Evolutionary conservation across 768 basidiomycete genomes (phyloP).

Genomic region (Dictyophora rubrovolvata): DNA sequence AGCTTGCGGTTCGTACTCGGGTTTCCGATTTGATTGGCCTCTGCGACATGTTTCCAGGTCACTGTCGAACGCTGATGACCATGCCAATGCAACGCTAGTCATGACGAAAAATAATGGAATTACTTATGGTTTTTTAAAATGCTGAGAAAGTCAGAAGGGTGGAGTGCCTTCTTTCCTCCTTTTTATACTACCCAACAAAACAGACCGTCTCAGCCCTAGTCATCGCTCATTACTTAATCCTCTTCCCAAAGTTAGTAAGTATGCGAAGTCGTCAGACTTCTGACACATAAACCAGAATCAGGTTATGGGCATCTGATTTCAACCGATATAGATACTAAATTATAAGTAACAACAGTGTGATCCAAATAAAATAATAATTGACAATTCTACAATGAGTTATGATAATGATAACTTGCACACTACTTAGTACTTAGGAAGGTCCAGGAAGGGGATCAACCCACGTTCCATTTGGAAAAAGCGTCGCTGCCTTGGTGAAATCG

Average conservation of each 20-base stretch:
- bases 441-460: conserved; percentile 69
- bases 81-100: neutral
- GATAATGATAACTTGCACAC: neutral
- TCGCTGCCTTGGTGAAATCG: conserved; percentile 75
- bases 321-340: no score
- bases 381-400: neutral
- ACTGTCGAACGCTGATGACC: neutral
- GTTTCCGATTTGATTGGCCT: neutral
- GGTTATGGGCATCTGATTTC: no score
- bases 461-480: conserved; percentile 68
- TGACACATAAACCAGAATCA: no score
- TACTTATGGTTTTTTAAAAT: neutral
- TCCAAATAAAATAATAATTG: no score
- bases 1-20: neutral
- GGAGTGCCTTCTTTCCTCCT: neutral
- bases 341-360: neutral
- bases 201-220: no score
- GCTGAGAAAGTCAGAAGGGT: neutral
- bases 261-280: no score
- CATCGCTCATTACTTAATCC: no score
- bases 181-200: neutral
- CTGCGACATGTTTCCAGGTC: neutral
- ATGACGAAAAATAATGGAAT: neutral
- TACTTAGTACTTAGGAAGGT: conserved; percentile 31
- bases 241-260: no score